Conservation (phyloP, 1,284 basidiomycete genomes). For the Cutaneotrichosporon sp. region DNA sequence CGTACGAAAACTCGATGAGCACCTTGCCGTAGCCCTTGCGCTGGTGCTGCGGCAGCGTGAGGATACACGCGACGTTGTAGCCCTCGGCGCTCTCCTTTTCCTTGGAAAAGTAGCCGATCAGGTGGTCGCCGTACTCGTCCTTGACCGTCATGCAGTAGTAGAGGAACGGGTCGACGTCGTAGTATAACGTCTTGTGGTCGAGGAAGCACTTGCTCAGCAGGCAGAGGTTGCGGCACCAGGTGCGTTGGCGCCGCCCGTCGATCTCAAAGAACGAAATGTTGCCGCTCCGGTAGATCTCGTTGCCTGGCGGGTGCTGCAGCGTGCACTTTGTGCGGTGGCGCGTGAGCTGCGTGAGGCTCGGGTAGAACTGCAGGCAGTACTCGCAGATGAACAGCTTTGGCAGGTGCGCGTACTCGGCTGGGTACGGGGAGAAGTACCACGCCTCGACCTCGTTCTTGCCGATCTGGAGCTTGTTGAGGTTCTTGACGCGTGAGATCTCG, state of each 20-base stretch:
- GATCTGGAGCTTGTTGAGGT: slow-evolving; percentile 94
- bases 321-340: slow-evolving; percentile 92
- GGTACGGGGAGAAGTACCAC: slow-evolving; percentile 99
- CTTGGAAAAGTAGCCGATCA: slow-evolving; percentile 98
- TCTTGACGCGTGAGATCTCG: slow-evolving; percentile 97
- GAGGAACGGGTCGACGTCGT: slow-evolving; percentile 99
- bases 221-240: slow-evolving; percentile 97
- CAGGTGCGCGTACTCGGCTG: slow-evolving; percentile 94
- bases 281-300: slow-evolving; percentile 97
- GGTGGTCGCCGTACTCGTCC: slow-evolving; percentile 87
- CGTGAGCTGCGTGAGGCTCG: slow-evolving; percentile 79
- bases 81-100: slow-evolving; percentile 98
- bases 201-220: slow-evolving; percentile 99
- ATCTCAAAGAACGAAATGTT: slow-evolving; percentile 98
- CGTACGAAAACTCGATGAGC: slow-evolving; percentile 98
- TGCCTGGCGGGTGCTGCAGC: slow-evolving; percentile 93
- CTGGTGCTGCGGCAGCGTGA: slow-evolving; percentile 97
- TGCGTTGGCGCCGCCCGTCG: slow-evolving; percentile 91
- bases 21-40: slow-evolving; percentile 93
- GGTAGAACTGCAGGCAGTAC: slow-evolving; percentile 91
- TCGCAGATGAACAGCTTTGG: slow-evolving; percentile 97
- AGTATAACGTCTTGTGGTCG: slow-evolving; percentile 99
- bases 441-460: slow-evolving; percentile 95
- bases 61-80: slow-evolving; percentile 98
- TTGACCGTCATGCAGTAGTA: slow-evolving; percentile 98